These are phyloP conservation scores for Baorangia bicolor DNA, from an alignment of 768 basidiomycete genomes.

Conservation along the genomic window DNA sequence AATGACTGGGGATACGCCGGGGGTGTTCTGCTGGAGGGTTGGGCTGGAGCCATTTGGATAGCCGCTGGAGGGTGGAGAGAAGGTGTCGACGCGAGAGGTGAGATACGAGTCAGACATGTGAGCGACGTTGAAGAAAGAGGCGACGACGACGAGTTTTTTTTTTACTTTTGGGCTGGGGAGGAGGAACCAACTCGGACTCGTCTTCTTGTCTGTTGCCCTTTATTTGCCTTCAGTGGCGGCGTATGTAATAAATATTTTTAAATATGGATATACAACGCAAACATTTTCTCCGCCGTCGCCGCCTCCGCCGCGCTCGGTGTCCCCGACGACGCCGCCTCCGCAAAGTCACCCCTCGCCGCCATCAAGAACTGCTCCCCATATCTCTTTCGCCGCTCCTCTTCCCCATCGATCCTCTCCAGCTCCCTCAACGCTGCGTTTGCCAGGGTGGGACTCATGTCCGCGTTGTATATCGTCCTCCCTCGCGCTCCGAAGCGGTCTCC, in stretches of 20 bases:
- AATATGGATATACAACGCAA: slow-evolving; percentile 40
- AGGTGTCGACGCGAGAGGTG: slow-evolving; percentile 63
- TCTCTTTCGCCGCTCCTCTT: slow-evolving; percentile 15
- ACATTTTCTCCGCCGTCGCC: slow-evolving; percentile 34
- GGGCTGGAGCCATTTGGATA: slow-evolving; percentile 62
- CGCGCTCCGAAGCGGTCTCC: slow-evolving; percentile 7
- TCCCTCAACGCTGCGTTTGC: slow-evolving; percentile 1
- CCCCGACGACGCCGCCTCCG: not conserved
- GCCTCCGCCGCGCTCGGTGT: not conserved
- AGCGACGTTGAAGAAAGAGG: slow-evolving; percentile 20
- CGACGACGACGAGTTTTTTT: slow-evolving; percentile 40
- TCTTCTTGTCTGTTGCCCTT: slow-evolving; percentile 22
- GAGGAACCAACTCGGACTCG: slow-evolving; percentile 22
- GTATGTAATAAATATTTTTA: slow-evolving; percentile 12
- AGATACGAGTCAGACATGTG: slow-evolving; percentile 78
- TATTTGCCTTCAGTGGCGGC: slow-evolving; percentile 40
- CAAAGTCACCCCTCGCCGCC: slow-evolving; percentile 1
- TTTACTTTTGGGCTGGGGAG: slow-evolving; percentile 50
- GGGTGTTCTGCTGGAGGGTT: slow-evolving; percentile 44
- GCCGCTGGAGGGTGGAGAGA: slow-evolving; percentile 53
- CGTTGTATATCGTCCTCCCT: slow-evolving; percentile 34
- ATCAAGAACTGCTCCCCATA: slow-evolving; percentile 5
- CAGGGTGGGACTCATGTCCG: not conserved
- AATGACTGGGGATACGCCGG: slow-evolving; percentile 41
- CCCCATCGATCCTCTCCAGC: slow-evolving; percentile 21